phyloP scores from a whole-genome alignment of 2,329 filamentous ascomycete species.

The Thielaviopsis musarum region DNA sequence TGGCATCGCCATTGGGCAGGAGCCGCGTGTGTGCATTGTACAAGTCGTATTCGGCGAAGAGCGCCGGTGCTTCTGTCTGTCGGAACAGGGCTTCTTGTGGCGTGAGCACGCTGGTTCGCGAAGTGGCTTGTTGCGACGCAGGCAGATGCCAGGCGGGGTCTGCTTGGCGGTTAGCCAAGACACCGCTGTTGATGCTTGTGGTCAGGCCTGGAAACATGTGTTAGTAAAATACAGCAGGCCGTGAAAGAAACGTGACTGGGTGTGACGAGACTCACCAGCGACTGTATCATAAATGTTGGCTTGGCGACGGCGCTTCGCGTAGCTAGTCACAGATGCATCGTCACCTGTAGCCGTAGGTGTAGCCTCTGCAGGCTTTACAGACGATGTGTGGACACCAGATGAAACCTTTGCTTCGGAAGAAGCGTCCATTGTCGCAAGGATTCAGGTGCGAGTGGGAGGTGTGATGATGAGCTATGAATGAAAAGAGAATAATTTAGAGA shows the following conservation, averaged over 20 bases:
- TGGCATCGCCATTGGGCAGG: conserved; percentile 27
- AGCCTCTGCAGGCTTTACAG: neutral
- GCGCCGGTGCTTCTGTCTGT: conserved; percentile 42
- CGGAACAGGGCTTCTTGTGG: conserved; percentile 60
- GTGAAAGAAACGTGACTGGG: neutral
- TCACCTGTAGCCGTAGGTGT: neutral
- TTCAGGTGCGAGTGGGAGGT: neutral
- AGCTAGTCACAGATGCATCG: neutral
- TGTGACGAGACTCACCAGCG: conserved; percentile 34
- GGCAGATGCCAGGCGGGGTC: neutral
- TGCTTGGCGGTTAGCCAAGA: neutral
- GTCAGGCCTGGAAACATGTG: conserved; percentile 6
- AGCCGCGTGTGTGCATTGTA: conserved; percentile 48
- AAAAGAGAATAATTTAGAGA: too few species aligned
- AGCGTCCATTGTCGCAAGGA: neutral
- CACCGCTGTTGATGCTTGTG: neutral
- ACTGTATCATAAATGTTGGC: conserved; percentile 57
- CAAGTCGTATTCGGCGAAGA: conserved; percentile 54
- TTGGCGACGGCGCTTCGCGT: conserved; percentile 16
- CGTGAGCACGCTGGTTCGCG: conserved; percentile 23
- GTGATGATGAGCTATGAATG: neutral
- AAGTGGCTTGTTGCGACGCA: neutral
- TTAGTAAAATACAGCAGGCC: neutral
- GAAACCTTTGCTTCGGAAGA: neutral
- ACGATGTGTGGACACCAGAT: neutral